Base-by-base conservation (phyloP, 2,329 filamentous ascomycete species). In the Tolypocladium ovalisporum region DNA sequence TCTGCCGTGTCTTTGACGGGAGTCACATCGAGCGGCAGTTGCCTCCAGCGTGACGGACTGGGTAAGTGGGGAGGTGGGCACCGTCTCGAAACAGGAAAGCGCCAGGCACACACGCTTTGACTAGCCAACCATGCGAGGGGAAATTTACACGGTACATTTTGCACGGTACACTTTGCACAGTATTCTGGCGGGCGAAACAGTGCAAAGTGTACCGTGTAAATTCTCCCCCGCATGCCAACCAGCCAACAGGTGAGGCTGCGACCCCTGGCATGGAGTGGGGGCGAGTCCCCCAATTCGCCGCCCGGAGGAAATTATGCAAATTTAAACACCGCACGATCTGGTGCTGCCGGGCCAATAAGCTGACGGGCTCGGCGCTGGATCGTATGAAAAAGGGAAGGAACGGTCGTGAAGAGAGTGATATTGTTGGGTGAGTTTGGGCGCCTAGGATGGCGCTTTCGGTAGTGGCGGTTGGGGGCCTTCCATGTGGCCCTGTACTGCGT, bases 221-320 rank as follows among this genome's bases (percentile, higher is more conserved):
- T n/a, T n/a, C n/a, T n/a, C n/a, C n/a, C n/a, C n/a, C n/a, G n/a
- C n/a, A n/a, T n/a, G n/a, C n/a, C n/a, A n/a, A n/a, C 6, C 17
- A 29, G 29, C 27, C 5, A 19, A 4, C 24, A 22, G n/a, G 15
- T 32, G 32, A 52, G n/a, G 17, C 22, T 29, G 35, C 32, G 32
- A 34, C 51, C 51, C 29, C 27, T 19, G 13, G 51, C n/a, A 29
- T 35, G 15, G 19, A 27, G 22, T n/a, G 39, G 53, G n/a, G 54
- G 55, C 34, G 7, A 2, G 2, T 19, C 3, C 24, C 35, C 61
- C 60, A 62, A 62, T 62, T 58, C 60, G 54, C 40, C 51, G 58
- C 56, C 44, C 49, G 54, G 54, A 54, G 62, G 65, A 68, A 61
- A 67, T 68, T 67, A 59, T 66, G 61, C 65, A 68, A 68, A 67